Evolutionary conservation across 768 basidiomycete species (phyloP).

Genomic region (Leccinum sublutescens): DNA sequence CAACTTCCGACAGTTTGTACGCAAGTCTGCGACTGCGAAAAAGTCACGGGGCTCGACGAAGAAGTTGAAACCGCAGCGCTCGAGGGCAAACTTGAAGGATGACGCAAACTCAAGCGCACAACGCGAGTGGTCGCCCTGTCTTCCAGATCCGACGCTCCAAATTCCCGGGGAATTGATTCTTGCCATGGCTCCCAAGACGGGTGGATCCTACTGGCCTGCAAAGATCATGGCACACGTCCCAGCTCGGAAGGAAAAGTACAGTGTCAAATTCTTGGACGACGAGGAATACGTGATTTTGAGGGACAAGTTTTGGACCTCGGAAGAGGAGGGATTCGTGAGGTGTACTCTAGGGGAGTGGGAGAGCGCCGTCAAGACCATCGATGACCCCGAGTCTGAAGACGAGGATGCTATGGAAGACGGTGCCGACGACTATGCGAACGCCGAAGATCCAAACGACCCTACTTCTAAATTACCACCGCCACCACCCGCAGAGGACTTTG

Average conservation of each 20-base stretch:
- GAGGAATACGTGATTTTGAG: conserved; percentile 40
- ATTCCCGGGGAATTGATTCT: conserved; percentile 71
- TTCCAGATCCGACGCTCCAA: conserved; percentile 46
- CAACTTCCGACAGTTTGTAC: conserved; percentile 5
- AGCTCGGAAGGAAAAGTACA: conserved; percentile 46
- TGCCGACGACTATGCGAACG: conserved; percentile 37
- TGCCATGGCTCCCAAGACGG: conserved; percentile 37
- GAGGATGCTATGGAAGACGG: conserved; percentile 22
- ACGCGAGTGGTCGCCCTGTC: conserved; percentile 39
- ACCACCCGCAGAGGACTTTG: conserved; percentile 49
- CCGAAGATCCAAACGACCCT: conserved; percentile 12
- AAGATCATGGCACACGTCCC: conserved; percentile 50
- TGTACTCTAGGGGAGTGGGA: conserved; percentile 64
- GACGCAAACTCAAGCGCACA: conserved; percentile 7
- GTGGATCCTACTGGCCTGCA: conserved; percentile 64
- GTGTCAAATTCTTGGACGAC: conserved; percentile 59
- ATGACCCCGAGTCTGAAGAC: conserved; percentile 31
- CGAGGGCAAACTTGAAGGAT: conserved; percentile 18
- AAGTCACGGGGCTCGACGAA: conserved; percentile 13
- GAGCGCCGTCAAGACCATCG: conserved; percentile 36
- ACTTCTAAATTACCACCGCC: conserved; percentile 30
- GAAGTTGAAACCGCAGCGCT: conserved; percentile 17
- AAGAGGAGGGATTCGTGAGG: conserved; percentile 58
- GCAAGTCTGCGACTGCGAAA: conserved; percentile 4
- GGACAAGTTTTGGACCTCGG: conserved; percentile 54